Evolutionary conservation across 768 basidiomycete genomes (phyloP).

Genomic region (Rhodotorula sphaerocarpa): DNA sequence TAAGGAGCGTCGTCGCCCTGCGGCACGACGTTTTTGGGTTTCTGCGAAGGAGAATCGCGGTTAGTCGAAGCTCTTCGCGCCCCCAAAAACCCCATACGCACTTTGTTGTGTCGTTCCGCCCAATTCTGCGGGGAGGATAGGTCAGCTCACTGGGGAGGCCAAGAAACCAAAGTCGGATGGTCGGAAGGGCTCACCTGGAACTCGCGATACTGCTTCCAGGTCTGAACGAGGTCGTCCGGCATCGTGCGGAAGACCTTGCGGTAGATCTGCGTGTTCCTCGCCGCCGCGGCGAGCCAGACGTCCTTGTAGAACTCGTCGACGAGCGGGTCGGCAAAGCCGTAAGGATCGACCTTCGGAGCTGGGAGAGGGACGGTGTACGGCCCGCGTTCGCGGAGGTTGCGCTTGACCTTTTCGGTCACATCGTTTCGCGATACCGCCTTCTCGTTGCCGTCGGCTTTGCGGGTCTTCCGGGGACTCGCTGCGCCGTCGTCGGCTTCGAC

Average conservation of each 20-base stretch:
- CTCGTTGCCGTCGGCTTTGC: constrained; percentile 16
- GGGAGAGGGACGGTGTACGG: constrained; percentile 51
- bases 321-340: constrained; percentile 82
- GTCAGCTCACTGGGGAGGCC: background rate
- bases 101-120: constrained; percentile 54
- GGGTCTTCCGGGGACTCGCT: background rate
- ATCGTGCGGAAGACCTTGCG: constrained; percentile 88
- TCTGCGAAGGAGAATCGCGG: constrained; percentile 7
- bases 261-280: constrained; percentile 90
- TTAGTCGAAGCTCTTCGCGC: too few species aligned
- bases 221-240: constrained; percentile 84
- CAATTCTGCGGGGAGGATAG: constrained; percentile 47
- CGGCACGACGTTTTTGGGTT: constrained; percentile 41
- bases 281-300: constrained; percentile 64
- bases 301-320: constrained; percentile 80
- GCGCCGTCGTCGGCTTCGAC: background rate
- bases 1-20: constrained; percentile 41
- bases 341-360: constrained; percentile 63
- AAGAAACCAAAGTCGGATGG: too few species aligned
- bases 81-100: background rate
- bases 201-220: constrained; percentile 93
- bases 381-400: constrained; percentile 47
- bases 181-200: constrained; percentile 42
- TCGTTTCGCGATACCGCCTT: constrained; percentile 23
- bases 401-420: constrained; percentile 10